Percentiles rank a stretch among this genome's conserved stretches.
Conservation (phyloP, 805 yeast genomes). For the Saccharomycopsis microspora region DNA sequence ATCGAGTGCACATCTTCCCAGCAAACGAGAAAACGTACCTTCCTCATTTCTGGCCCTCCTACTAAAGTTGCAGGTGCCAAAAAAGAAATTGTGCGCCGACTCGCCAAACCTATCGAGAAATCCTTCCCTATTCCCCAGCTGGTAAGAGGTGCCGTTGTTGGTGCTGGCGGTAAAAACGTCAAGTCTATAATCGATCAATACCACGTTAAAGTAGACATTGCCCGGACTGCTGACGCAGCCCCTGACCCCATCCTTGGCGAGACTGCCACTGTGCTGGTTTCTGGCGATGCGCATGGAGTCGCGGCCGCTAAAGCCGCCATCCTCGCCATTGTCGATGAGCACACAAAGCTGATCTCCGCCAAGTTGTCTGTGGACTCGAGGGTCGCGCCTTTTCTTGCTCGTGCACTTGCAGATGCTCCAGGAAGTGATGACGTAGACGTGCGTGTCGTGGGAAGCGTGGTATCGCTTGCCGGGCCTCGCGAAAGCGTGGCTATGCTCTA, state of each 20-base stretch:
- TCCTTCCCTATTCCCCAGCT: slow-evolving; percentile 63
- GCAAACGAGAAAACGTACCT: slow-evolving; percentile 67
- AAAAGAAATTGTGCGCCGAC: slow-evolving; percentile 60
- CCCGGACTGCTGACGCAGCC: slow-evolving; percentile 29
- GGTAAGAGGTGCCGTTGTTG: slow-evolving; percentile 71
- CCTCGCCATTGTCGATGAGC: slow-evolving; percentile 60
- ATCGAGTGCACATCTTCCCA: slow-evolving; percentile 78
- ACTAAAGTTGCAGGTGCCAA: slow-evolving; percentile 58
- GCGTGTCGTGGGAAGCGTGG: no score
- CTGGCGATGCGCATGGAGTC: slow-evolving; percentile 81
- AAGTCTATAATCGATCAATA: slow-evolving; percentile 65
- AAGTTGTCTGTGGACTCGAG: slow-evolving; percentile 34
- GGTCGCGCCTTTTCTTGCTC: slow-evolving; percentile 22
- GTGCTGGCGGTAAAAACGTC: slow-evolving; percentile 74
- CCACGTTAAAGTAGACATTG: slow-evolving; percentile 63
- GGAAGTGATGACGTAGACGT: no score
- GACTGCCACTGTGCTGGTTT: slow-evolving; percentile 50
- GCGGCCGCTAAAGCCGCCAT: slow-evolving; percentile 62
- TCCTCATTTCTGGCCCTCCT: slow-evolving; percentile 67
- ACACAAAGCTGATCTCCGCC: slow-evolving; percentile 47
- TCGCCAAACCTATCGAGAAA: slow-evolving; percentile 62
- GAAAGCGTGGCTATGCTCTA: slow-evolving; percentile 48
- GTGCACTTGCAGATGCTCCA: no score
- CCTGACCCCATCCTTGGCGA: slow-evolving; percentile 53
- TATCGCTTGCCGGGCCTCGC: slow-evolving; percentile 56